These are phyloP conservation scores for Rhizopogon salebrosus DNA, from an alignment of 768 basidiomycete species.

Conservation along the genomic window DNA sequence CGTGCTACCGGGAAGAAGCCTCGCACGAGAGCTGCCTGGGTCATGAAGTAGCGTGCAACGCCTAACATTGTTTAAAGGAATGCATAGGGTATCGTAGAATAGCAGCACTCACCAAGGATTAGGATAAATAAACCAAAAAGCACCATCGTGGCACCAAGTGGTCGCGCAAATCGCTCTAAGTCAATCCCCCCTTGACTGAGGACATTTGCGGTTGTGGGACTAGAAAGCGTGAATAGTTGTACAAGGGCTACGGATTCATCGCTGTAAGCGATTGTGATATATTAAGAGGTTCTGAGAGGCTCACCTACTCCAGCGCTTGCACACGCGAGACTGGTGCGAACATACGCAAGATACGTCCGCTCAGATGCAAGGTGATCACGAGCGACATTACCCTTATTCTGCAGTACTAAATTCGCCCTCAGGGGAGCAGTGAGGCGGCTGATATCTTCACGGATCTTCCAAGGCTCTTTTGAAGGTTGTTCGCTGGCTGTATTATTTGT, in stretches of 20 bases:
- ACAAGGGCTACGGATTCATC: slow-evolving; percentile 40
- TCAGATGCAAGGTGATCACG: slow-evolving; percentile 63
- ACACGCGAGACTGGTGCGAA: slow-evolving; percentile 58
- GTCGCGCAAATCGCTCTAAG: slow-evolving; percentile 34
- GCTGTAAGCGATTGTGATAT: not conserved
- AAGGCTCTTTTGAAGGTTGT: not conserved
- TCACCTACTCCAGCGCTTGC: slow-evolving; percentile 56
- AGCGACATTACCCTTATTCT: slow-evolving; percentile 59
- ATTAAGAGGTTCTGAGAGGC: slow-evolving; percentile 7
- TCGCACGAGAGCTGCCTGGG: slow-evolving; percentile 44
- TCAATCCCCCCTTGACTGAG: slow-evolving; percentile 1
- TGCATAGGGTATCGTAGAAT: not conserved
- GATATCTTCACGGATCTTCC: not conserved
- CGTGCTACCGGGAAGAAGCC: slow-evolving; percentile 55
- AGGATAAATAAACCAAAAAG: slow-evolving; percentile 43
- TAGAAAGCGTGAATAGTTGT: slow-evolving; percentile 44
- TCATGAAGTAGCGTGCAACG: slow-evolving; percentile 44
- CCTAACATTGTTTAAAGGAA: slow-evolving; percentile 26
- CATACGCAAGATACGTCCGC: slow-evolving; percentile 58
- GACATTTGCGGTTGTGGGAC: slow-evolving; percentile 7
- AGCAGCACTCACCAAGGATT: slow-evolving; percentile 36
- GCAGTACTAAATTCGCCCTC: slow-evolving; percentile 32
- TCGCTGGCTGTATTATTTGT: not conserved
- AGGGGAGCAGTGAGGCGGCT: slow-evolving; percentile 3
- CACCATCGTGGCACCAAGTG: slow-evolving; percentile 48